phyloP scores from a whole-genome alignment of 2,329 filamentous ascomycete species.

The Tolypocladium endophyticum region DNA sequence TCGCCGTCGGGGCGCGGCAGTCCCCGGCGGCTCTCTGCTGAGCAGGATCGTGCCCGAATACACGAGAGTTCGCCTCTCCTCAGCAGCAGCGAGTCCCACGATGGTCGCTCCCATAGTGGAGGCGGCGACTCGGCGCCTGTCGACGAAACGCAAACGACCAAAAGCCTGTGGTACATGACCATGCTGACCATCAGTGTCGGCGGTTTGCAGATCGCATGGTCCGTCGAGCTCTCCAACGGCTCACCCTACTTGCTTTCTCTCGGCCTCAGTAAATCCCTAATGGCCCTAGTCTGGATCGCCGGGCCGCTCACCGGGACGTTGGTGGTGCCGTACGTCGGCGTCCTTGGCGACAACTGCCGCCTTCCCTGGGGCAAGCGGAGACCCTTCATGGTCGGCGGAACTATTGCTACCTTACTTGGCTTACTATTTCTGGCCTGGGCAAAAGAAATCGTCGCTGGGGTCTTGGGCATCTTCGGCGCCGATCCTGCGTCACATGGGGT shows the following conservation, averaged over 20 bases:
- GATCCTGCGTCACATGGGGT: constrained; percentile 54
- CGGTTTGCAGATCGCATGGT: constrained; percentile 90
- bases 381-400: constrained; percentile 69
- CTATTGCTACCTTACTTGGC: constrained; percentile 54
- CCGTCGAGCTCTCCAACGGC: constrained; percentile 86
- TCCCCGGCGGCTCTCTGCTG: constrained; percentile 2
- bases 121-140: not conserved
- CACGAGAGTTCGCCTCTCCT: constrained; percentile 22
- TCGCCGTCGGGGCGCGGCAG: not conserved
- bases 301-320: constrained; percentile 69
- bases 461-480: constrained; percentile 61
- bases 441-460: constrained; percentile 57
- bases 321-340: constrained; percentile 75
- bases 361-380: constrained; percentile 67
- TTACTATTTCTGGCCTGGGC: constrained; percentile 66
- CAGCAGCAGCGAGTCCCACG: constrained; percentile 1
- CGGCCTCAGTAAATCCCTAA: constrained; percentile 70
- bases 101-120: not conserved
- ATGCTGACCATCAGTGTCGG: constrained; percentile 79
- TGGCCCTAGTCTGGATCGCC: constrained; percentile 78
- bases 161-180: constrained; percentile 77
- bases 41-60: constrained; percentile 8
- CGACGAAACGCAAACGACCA: constrained; percentile 47
- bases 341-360: constrained; percentile 69
- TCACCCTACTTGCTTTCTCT: constrained; percentile 75